A percentile compares a stretch with the other conserved stretches of the same genome.
These are phyloP conservation scores for Vitis hybrid DNA, from an alignment of 177 flowering plant genomes.

Conservation along the genomic window DNA sequence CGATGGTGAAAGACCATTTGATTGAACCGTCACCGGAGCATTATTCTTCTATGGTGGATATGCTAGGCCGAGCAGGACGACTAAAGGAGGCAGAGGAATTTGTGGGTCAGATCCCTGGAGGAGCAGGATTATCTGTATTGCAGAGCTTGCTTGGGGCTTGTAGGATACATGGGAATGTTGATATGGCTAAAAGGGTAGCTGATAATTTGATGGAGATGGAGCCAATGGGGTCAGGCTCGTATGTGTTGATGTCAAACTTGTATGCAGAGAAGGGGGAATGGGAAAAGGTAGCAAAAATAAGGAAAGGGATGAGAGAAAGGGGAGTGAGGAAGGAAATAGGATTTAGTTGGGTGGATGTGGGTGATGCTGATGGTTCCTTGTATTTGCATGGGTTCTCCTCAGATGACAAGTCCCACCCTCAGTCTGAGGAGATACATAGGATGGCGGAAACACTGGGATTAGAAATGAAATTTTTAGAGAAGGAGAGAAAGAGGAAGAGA, in stretches of 20 bases:
- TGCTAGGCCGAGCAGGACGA: conserved; percentile 81
- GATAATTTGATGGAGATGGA: conserved; percentile 63
- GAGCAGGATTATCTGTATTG: conserved; percentile 64
- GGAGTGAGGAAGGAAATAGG: conserved; percentile 81
- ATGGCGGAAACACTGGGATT: conserved; percentile 52
- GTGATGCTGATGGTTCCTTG: conserved; percentile 39
- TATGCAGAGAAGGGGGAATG: conserved; percentile 88
- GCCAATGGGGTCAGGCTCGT: conserved; percentile 72
- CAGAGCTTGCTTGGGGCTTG: conserved; percentile 92
- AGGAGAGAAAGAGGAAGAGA: neutral
- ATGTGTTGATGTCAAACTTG: conserved; percentile 78
- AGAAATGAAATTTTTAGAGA: conserved; percentile 51
- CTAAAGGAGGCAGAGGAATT: conserved; percentile 77
- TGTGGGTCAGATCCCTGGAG: conserved; percentile 49
- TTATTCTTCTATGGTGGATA: conserved; percentile 81
- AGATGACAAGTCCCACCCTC: conserved; percentile 68
- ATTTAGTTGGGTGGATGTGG: conserved; percentile 90
- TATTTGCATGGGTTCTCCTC: conserved; percentile 72
- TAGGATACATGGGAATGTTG: conserved; percentile 71
- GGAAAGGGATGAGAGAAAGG: conserved; percentile 68
- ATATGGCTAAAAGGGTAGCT: conserved; percentile 59
- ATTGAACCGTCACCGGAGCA: conserved; percentile 74
- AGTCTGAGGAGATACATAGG: conserved; percentile 49
- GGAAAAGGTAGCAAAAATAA: conserved; percentile 70
- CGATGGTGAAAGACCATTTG: conserved; percentile 52